Evolutionary conservation across 345 rosid species (phyloP), one percentile per base, ranked within the genome.

Genomic region (Passiflora organensis): DNA sequence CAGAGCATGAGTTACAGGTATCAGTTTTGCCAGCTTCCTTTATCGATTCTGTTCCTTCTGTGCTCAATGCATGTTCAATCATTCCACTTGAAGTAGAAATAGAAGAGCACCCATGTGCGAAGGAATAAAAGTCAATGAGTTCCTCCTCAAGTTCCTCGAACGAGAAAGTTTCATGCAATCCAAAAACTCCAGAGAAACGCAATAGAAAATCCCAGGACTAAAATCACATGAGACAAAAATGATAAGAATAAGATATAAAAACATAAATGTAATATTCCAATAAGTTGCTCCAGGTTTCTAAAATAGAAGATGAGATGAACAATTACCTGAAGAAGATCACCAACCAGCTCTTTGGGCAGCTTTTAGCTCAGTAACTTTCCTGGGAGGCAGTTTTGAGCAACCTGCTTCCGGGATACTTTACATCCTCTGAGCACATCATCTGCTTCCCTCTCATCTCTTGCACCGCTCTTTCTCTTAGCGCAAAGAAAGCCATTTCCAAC

Each of bases 121-220:
- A 28, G 55, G 62, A 58, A 58, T 23, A 32, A 53, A 64, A 65
- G 47, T 63, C 62, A 50, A 55, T n/a, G 10, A 72, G 58, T 48
- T 67, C 72, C 42, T 55, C 59, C 41, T 63, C 77, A 55, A 72
- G 66, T 45, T 67, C 69, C 59, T 55, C 24, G 24, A 72, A 63
- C 18, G 72, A 67, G 24, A 59, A 49, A 50, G 66, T 54, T 50
- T 63, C 50, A 17, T 63, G 52, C 44, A 72, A 51, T 38, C 72
- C 77, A 68, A 72, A 46, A 48, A 72, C 72, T 48, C 67, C 66
- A 54, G 77, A 58, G 55, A 72, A 72, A 42, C 72, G 77, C 66
- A 69, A 67, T 20, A 72, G 51, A 54, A 67, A 48, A 49, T 72
- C 77, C 77, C 77, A 72, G 2, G 69, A 67, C 77, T 72, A 67